A percentile compares a stretch with the other conserved stretches of the same genome.
Conservation (phyloP, 1,139 yeast species). For the Yamadazyma buinensis region DNA sequence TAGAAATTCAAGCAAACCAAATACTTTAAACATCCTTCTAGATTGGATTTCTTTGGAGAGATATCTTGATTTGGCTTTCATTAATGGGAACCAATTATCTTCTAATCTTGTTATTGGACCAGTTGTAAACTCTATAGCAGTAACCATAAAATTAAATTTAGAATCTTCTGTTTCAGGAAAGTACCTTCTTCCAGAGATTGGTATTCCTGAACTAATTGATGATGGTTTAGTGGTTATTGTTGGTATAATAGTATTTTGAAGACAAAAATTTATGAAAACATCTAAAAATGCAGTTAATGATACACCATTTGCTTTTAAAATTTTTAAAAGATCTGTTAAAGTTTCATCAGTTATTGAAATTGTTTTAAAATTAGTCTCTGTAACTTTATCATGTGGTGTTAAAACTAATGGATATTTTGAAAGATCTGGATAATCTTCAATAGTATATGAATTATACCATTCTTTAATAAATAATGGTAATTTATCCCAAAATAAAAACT, state of each 20-base stretch:
- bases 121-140: conserved; percentile 9
- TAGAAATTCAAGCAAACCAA: conserved; percentile 18
- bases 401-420: conserved; percentile 16
- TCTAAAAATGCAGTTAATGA: conserved; percentile 27
- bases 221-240: conserved; percentile 6
- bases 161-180: conserved; percentile 14
- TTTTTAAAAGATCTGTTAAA: conserved; percentile 10
- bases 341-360: conserved; percentile 13
- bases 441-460: conserved; percentile 5
- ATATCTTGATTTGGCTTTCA: conserved; percentile 7
- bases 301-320: conserved; percentile 14
- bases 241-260: conserved; percentile 20
- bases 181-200: conserved; percentile 26
- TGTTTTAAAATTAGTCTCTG: conserved; percentile 13
- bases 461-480: conserved; percentile 5
- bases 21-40: conserved; percentile 14
- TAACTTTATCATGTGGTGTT: conserved; percentile 9
- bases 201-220: conserved; percentile 14
- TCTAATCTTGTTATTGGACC: conserved; percentile 13
- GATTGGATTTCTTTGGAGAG: conserved; percentile 12
- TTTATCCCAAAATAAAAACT: not conserved
- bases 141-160: conserved; percentile 19
- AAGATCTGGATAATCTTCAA: conserved; percentile 12
- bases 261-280: conserved; percentile 15
- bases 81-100: conserved; percentile 6